Evolutionary conservation across 2,329 filamentous ascomycete genomes (phyloP), one percentile per base, ranked within the genome.

Genomic region (Talaromyces verruculosus): DNA sequence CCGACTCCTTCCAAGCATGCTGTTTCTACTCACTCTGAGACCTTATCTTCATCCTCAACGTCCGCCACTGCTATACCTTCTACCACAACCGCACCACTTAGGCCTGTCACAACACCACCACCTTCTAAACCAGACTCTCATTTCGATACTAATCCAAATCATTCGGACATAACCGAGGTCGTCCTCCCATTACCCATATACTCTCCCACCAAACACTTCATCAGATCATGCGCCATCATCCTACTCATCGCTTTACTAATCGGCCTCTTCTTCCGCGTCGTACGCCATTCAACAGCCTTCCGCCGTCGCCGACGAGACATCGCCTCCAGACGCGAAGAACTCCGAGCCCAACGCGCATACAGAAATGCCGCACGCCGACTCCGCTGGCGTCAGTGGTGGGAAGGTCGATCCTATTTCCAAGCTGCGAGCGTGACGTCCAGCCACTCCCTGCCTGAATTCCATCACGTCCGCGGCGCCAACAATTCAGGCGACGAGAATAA

Each of bases 251-350:
- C 78, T 35, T 67, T 81, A 5, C 72, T 77, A 41, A 59, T 73
- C 6, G 55, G 70, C 1, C 63, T 78, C 8, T 53, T 83, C 22
- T 75, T 83, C 69, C 73, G 77, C 5, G 75, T 82, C 49, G 77
- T 84, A 64, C 79, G 78, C 28, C 76, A 80, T 65, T 74, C 71
- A 30, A 68, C 69, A 22, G 68, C 69, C 19, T 82, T 82, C 68
- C 85, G 80, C 67, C 80, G 81, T 69, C 81, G 79, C 35, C 81
- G 82, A 65, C 83, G 81, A 13, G 85, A 87, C 65, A 79, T 84
- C 30, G 80, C 83, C 8, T 84, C 85, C 17, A 77, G 81, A 51
- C 80, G 80, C 15, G 85, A 88, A 75, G 84, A 87, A 73, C 80
- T 84, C 61, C 77, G 80, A 35, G 83, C 81, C 33, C 82, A 78